Conservation (phyloP, 2,329 filamentous ascomycete species). For the Tolypocladium tropicale region DNA sequence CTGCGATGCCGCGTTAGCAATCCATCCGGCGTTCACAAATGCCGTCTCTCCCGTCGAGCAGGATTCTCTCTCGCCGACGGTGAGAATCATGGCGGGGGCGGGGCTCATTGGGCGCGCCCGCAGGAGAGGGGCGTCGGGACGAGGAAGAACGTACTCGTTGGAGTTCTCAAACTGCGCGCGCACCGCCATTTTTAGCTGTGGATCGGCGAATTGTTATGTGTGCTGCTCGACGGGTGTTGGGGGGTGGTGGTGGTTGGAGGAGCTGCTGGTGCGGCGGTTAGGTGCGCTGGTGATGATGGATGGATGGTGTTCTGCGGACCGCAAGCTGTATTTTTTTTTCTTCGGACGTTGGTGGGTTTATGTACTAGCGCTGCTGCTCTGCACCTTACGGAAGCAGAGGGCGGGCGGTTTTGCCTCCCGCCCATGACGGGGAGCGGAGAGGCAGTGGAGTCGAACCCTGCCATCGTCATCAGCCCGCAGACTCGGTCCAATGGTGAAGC, state of each 20-base stretch:
- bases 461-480: not conserved
- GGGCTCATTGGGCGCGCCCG: slow-evolving; percentile 7
- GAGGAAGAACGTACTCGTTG: slow-evolving; percentile 59
- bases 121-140: not conserved
- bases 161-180: slow-evolving; percentile 79
- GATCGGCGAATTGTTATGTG: not conserved
- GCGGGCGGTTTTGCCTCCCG: not conserved
- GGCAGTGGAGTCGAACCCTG: not conserved
- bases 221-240: not conserved
- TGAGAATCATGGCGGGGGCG: slow-evolving; percentile 14
- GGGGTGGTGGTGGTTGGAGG: not conserved
- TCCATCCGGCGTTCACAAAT: not conserved
- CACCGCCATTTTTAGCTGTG: slow-evolving; percentile 45
- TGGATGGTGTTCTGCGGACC: not conserved
- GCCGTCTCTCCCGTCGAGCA: too few species aligned
- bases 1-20: slow-evolving; percentile 32
- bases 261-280: not conserved
- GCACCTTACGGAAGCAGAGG: not conserved
- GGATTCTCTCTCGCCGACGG: too few species aligned
- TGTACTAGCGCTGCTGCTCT: not conserved
- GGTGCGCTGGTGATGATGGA: not conserved
- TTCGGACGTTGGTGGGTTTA: not conserved
- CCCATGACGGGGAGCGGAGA: not conserved
- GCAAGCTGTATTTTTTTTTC: not conserved
- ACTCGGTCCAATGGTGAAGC: not conserved